phyloP scores from a whole-genome alignment of 306 rosid genomes.

The Argentina anserina region DNA sequence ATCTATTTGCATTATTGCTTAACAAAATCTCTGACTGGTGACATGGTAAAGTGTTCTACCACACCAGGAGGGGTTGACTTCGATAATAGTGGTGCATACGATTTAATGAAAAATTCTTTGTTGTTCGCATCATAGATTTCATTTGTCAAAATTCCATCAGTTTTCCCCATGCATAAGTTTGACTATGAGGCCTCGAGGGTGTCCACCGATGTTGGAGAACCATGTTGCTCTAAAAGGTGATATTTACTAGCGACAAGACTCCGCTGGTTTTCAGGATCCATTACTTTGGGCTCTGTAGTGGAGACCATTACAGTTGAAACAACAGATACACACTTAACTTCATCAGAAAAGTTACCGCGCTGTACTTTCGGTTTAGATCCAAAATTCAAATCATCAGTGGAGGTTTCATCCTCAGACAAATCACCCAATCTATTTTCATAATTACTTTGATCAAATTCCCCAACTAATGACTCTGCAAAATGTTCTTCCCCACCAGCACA shows the following conservation, averaged over 20 bases:
- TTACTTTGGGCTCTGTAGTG: conserved; percentile 23
- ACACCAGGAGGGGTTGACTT: conserved; percentile 25
- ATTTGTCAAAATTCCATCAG: conserved; percentile 24
- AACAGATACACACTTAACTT: conserved; percentile 5
- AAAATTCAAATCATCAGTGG: conserved; percentile 10
- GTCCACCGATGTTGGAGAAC: conserved; percentile 16
- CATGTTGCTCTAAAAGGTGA: conserved; percentile 20
- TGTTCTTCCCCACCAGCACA: conserved; percentile 31
- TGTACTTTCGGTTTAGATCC: not conserved
- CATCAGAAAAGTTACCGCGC: conserved; percentile 10
- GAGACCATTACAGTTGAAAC: conserved; percentile 4
- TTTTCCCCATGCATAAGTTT: conserved; percentile 17
- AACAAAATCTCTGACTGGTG: too few species aligned
- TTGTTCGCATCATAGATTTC: conserved; percentile 25
- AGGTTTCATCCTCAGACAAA: conserved; percentile 17
- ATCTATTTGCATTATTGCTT: conserved; percentile 12
- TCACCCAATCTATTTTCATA: conserved; percentile 11
- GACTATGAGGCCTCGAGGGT: conserved; percentile 28
- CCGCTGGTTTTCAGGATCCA: conserved; percentile 32
- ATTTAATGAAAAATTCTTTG: conserved; percentile 30
- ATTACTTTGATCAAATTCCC: conserved; percentile 16
- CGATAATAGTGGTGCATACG: conserved; percentile 17
- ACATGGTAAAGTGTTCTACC: conserved; percentile 26
- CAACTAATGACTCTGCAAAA: conserved; percentile 16
- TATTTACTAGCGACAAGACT: conserved; percentile 17